Conservation (phyloP, 148 eudicot species). For the Nepenthes gracilis region DNA sequence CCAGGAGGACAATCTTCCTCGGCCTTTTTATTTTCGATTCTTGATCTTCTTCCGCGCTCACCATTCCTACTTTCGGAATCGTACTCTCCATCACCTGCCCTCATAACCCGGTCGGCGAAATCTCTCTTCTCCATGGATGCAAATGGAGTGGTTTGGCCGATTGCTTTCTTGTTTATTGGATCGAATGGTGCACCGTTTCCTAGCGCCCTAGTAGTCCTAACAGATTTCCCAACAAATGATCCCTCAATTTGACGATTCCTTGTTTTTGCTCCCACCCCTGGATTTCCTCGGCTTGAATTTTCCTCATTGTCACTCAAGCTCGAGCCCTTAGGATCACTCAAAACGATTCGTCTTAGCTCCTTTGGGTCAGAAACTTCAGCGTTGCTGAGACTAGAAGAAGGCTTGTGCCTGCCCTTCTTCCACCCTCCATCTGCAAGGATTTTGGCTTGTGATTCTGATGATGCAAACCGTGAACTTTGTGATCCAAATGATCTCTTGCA, state of each 20-base stretch:
- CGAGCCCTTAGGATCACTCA: background rate
- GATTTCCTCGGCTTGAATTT: background rate
- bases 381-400: constrained; percentile 6
- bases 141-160: no score
- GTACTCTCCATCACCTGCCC: background rate
- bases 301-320: background rate
- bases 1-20: background rate
- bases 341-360: background rate
- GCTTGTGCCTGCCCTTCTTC: constrained; percentile 17
- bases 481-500: background rate
- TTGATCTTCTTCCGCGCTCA: background rate
- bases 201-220: no score
- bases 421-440: constrained; percentile 27
- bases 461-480: background rate
- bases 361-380: background rate
- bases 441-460: constrained; percentile 26
- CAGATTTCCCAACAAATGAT: background rate
- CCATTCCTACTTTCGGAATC: background rate
- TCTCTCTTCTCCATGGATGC: no score
- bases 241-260: background rate
- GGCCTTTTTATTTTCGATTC: background rate
- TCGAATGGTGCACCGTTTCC: no score
- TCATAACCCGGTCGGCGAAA: no score
- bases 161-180: no score
- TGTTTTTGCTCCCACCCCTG: background rate